These are phyloP conservation scores for Geranium incanum DNA, from an alignment of 441 rosid species.

Conservation along the genomic window DNA sequence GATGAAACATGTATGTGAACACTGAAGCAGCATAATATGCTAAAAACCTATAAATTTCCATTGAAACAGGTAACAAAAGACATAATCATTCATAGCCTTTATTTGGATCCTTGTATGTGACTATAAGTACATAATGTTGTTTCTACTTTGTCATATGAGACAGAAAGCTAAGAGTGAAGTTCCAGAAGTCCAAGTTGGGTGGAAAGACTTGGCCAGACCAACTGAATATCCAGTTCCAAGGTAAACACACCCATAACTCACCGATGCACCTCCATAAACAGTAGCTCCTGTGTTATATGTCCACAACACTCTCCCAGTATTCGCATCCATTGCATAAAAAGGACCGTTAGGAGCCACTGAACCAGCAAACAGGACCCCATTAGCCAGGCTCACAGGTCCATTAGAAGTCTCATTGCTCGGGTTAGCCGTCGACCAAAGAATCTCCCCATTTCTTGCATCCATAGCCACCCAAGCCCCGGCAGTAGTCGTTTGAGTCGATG, in stretches of 20 bases:
- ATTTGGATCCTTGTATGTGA: too few relatives aligned
- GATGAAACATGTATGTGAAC: neutral
- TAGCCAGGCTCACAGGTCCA: slow-evolving; percentile 32
- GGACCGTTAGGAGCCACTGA: slow-evolving; percentile 37
- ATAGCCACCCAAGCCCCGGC: slow-evolving; percentile 41
- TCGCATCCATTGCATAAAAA: slow-evolving; percentile 35
- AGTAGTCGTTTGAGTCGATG: slow-evolving; percentile 29
- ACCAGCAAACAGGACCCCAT: slow-evolving; percentile 34
- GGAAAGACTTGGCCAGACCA: slow-evolving; percentile 20
- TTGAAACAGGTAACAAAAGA: too few relatives aligned
- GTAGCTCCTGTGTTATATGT: slow-evolving; percentile 34
- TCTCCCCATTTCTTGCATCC: slow-evolving; percentile 32
- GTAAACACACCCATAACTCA: slow-evolving; percentile 35
- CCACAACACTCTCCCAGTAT: slow-evolving; percentile 33
- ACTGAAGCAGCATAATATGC: neutral
- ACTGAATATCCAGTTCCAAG: slow-evolving; percentile 36
- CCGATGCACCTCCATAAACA: slow-evolving; percentile 35
- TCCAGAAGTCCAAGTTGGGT: slow-evolving; percentile 33
- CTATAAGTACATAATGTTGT: too few relatives aligned
- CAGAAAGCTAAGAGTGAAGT: slow-evolving; percentile 39
- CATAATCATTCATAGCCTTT: too few relatives aligned
- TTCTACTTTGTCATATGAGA: neutral
- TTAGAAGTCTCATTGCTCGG: slow-evolving; percentile 35
- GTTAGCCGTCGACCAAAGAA: slow-evolving; percentile 35
- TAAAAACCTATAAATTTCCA: too few relatives aligned